Evolutionary conservation across 2,329 filamentous ascomycete species (phyloP), one percentile per base, ranked within the genome.

Genomic region (Paecilomyces sp.): DNA sequence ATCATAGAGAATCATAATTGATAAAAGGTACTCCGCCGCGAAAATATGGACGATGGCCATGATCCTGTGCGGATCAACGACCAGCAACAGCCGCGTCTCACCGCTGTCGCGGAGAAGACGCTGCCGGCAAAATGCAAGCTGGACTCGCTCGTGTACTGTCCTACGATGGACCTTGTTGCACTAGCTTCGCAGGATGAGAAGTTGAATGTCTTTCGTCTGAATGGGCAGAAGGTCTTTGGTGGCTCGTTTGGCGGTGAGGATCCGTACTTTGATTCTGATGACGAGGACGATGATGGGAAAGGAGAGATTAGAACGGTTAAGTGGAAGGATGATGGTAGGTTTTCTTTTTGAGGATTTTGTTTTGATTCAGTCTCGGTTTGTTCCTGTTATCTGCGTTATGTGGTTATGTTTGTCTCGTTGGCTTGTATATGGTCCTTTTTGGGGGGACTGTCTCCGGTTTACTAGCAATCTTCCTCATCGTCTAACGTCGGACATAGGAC

Each of bases 161-260:
- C 92, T 15, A 88, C 87, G 8, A 90, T 96, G 79, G 91, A 97
- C 75, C 81, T 97, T 54, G 81, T 92, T 12, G 89, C 89, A 12
- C 79, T 91, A 12, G 87, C 88, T 13, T 84, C 82, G n/a, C 80
- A 82, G 15, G 84, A 86, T 61, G 85, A 85, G 55, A 85, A 86
- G 56, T 79, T 97, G 18, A 82, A 88, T 65, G 86, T 96, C 52
- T 92, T 89, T 74, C 84, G 93, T 55, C 83, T 92, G 15, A 90
- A 89, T 62, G 88, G 88, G 1, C 91, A 97, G 67, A 74, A 80
- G 56, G 86, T 87, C 1, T 88, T 88, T 68, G 81, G 81, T 64
- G 67, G 69, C 55, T 68, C 76, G 61, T 73, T 76, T 65, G 12
- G 15, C 6, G 70, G 70, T 56, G 69, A 67, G 18, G 74, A 76